Base-by-base conservation (phyloP, 352 stramenopile genomes). In the Phytophthora lateralis region DNA sequence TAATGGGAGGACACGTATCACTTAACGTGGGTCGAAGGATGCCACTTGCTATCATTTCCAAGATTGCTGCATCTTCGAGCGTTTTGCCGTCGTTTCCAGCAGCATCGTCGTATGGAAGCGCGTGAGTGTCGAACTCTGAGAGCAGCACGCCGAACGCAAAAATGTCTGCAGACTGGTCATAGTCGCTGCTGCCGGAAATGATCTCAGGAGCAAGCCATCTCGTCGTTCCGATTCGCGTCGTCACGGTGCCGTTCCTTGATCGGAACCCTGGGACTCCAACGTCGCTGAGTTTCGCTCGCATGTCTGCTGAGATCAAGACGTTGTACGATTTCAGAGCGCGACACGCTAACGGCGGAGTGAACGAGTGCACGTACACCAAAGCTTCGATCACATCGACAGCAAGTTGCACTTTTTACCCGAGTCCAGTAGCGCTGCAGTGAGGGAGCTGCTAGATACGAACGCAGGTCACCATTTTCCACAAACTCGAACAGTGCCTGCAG, bases 121-220 rank as follows among this genome's bases (percentile, higher is more conserved):
- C 41, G 27, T 66, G 79, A 2, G 80, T 88, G 38, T 89, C 80
- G 12, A 89, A 69, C 61, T 88, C 80, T 1, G 77, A 77, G 15
- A 89, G 65, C 35, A 89, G 65, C 12, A 89, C 75, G 9, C 80
- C 77, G 32, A 83, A 67, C 11, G 72, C 71, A 60, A 85, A 90
- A 6, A 90, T 71, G 55, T 88, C 78, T 0, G 78, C 63, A 0
- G 71, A 52, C 11, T 72, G 60, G 6, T 68, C 56, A 63, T 75
- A 78, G 47, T 95, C 81, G 14, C 50, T 71, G 30, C 60, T 67
- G 8, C 88, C 80, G 1, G 62, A 44, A 34, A 97, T 64, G 29
- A 88, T 45, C 55, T 92, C 83, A 2, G 82, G 80, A 8, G 83
- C 78, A 1, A 76, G 55, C 83, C 83, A 90, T 37, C 77, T 78